Evolutionary conservation across 352 stramenopile species (phyloP), one percentile per base, ranked within the genome.

Genomic region (Phytopythium aichiense): DNA sequence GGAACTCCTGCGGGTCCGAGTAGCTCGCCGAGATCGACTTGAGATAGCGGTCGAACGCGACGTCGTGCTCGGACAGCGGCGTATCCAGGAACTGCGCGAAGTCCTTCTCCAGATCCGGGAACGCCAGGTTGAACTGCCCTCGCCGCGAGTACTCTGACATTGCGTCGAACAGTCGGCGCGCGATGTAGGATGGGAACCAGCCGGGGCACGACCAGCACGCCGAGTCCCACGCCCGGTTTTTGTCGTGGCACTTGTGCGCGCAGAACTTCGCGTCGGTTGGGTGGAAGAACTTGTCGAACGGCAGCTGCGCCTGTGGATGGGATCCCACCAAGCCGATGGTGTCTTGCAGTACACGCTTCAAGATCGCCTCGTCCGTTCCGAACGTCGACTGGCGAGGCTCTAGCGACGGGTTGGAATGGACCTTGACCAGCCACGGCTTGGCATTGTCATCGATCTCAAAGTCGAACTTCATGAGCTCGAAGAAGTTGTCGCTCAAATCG

Each of bases 391-490:
- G 63, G 18, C 72, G 68, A 0, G 77, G 70, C 13, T 69, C 62
- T 46, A 93, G 76, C 22, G 76, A 88, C 45, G 86, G 86, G 52
- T 90, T 87, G 25, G 79, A 79, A 55, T 79, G 71, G 16, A 88
- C 72, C 49, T 98, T 90, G 61, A 98, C 94, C 35, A 99, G 83
- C 83, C 90, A 98, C n/a, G 96, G 95, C 63, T 98, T 98, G 18
- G 96, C 79, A 31, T 72, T 79, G 67, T 91, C 76, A 62, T 99
- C 95, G 25, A 99, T 71, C 73, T 99, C 93, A 52, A 99, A 94
- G 64, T 99, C 95, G 63, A 98, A 92, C 25, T 93, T 96, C 58
- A 97, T 87, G 20, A 99, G 73, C 64, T 99, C 95, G 66, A 99
- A 97, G 59, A 97, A 98, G 59, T 69, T 89, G 42, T 87, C 74